Percentiles rank a stretch among this genome's conserved stretches.
Evolutionary conservation across 1,284 basidiomycete genomes (phyloP).

Genomic region (Malassezia dermatis): DNA sequence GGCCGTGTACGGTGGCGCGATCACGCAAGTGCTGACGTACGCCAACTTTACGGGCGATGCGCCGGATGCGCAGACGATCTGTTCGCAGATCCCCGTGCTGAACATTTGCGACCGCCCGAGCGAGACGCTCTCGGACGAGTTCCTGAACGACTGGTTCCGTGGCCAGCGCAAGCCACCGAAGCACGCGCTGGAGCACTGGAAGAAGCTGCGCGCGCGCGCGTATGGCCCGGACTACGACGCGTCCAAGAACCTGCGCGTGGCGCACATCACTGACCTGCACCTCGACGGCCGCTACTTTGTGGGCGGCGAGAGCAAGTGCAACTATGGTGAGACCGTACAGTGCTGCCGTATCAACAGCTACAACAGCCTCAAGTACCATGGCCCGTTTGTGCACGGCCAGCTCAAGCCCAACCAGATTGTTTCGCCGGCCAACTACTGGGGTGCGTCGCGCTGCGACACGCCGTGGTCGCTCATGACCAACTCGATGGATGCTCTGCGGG

Average conservation of each 20-base stretch:
- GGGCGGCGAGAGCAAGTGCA: conserved; percentile 65
- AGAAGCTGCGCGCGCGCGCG: background rate
- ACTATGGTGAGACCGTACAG: conserved; percentile 51
- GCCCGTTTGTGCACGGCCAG: conserved; percentile 49
- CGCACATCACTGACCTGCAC: conserved; percentile 69
- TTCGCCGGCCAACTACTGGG: conserved; percentile 37
- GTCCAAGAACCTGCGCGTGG: conserved; percentile 54
- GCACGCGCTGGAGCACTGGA: conserved; percentile 9
- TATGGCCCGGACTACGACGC: conserved; percentile 1
- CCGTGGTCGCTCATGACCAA: conserved; percentile 59
- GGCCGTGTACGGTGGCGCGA: conserved; percentile 28
- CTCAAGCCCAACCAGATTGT: conserved; percentile 24
- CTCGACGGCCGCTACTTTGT: conserved; percentile 68
- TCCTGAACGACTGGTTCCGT: conserved; percentile 35
- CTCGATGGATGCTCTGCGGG: conserved; percentile 60
- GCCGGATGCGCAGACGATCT: conserved; percentile 41
- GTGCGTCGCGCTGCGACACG: conserved; percentile 55
- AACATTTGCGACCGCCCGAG: conserved; percentile 16
- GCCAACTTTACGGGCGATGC: conserved; percentile 29
- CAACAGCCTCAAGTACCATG: conserved; percentile 48
- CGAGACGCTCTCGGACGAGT: conserved; percentile 22
- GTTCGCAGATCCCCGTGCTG: conserved; percentile 27
- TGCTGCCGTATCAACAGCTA: conserved; percentile 60
- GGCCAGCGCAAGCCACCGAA: conserved; percentile 20
- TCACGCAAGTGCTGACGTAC: conserved; percentile 36